Evolutionary conservation across 2,329 filamentous ascomycete species (phyloP).

Genomic region (Epicoccum sorghinum): DNA sequence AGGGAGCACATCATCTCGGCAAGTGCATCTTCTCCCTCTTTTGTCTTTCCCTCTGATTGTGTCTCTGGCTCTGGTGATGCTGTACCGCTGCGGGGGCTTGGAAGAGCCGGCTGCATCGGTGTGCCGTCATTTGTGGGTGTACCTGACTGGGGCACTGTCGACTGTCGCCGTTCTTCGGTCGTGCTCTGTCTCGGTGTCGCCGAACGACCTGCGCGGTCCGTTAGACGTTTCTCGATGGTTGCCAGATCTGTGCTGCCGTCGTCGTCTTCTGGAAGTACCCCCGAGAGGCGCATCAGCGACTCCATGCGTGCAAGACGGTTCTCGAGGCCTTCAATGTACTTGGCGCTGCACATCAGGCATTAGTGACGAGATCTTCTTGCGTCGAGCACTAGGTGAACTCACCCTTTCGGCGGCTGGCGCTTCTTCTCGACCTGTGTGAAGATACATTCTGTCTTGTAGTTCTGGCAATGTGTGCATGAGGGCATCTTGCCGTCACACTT

Average conservation of each 20-base stretch:
- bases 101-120: constrained; percentile 53
- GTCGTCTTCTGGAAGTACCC: constrained; percentile 84
- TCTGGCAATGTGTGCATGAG: constrained; percentile 92
- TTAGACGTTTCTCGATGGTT: constrained; percentile 77
- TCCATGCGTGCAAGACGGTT: constrained; percentile 97
- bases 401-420: constrained; percentile 95
- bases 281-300: constrained; percentile 83
- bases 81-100: constrained; percentile 58
- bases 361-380: not conserved
- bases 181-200: constrained; percentile 28
- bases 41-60: constrained; percentile 60
- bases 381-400: not conserved
- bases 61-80: constrained; percentile 59
- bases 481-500: constrained; percentile 98
- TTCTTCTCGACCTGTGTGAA: constrained; percentile 99
- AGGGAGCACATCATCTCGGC: constrained; percentile 99
- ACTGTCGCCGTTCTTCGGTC: constrained; percentile 41
- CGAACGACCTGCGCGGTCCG: constrained; percentile 54
- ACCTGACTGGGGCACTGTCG: constrained; percentile 47
- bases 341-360: constrained; percentile 66
- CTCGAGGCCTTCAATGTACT: constrained; percentile 96
- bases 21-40: constrained; percentile 79
- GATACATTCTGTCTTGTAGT: constrained; percentile 97
- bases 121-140: constrained; percentile 36
- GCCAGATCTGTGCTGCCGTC: constrained; percentile 85